phyloP scores from a whole-genome alignment of 2,329 filamentous ascomycete species.

The Chaetomium globosum region DNA sequence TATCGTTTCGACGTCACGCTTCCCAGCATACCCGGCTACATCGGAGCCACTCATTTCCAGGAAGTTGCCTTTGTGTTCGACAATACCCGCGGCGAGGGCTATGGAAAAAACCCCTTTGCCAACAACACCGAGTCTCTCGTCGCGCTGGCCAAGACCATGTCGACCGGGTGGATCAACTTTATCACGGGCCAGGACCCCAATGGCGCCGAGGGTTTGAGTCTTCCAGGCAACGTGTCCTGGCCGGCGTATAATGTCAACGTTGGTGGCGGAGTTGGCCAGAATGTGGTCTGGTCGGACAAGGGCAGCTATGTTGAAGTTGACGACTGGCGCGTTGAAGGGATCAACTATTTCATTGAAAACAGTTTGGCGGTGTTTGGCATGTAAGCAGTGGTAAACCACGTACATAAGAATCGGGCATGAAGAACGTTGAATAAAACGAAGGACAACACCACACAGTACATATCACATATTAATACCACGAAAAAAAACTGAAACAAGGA shows the following conservation, averaged over 20 bases:
- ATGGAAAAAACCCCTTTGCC: conserved; percentile 13
- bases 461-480: no score
- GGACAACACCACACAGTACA: no score
- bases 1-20: conserved; percentile 16
- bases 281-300: conserved; percentile 13
- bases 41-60: conserved; percentile 14
- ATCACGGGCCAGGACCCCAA: conserved; percentile 15
- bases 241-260: conserved; percentile 12
- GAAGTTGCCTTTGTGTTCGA: conserved; percentile 17
- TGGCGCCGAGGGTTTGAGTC: conserved; percentile 2
- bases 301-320: conserved; percentile 16
- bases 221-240: conserved; percentile 4
- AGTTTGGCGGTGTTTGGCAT: not conserved
- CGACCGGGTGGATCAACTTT: conserved; percentile 18
- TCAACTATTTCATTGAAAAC: conserved; percentile 12
- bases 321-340: conserved; percentile 14
- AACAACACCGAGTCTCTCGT: conserved; percentile 8
- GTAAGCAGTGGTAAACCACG: not conserved
- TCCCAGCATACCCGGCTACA: conserved; percentile 1
- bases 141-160: conserved; percentile 17
- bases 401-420: no score
- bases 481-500: no score
- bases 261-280: conserved; percentile 16
- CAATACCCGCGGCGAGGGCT: conserved; percentile 16
- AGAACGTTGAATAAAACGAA: no score